Evolutionary conservation across 805 yeast genomes (phyloP).

Genomic region (Candida incommunis): DNA sequence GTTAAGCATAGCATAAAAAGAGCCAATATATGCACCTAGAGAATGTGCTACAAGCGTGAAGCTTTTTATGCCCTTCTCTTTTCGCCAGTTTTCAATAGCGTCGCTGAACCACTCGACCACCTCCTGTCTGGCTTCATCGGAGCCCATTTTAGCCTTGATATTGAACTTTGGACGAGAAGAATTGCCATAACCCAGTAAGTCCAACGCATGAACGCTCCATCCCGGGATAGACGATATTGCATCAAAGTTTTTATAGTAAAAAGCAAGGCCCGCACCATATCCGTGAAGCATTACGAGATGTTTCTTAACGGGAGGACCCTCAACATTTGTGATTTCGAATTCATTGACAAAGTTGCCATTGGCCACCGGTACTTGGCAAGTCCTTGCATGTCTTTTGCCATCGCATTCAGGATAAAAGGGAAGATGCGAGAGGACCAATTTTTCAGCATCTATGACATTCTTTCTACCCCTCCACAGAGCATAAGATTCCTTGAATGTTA

Average conservation of each 20-base stretch:
- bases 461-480: conserved; percentile 30
- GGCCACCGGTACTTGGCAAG: conserved; percentile 38
- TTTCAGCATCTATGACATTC: conserved; percentile 27
- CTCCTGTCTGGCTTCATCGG: conserved; percentile 13
- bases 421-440: conserved; percentile 37
- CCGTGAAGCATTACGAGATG: conserved; percentile 76
- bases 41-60: conserved; percentile 72
- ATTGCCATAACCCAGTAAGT: conserved; percentile 81
- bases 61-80: conserved; percentile 31
- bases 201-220: conserved; percentile 77
- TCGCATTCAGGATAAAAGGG: conserved; percentile 28
- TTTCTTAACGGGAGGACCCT: conserved; percentile 21
- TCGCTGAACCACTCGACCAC: conserved; percentile 46
- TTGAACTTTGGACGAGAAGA: conserved; percentile 64
- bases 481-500: conserved; percentile 24
- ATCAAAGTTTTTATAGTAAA: conserved; percentile 59
- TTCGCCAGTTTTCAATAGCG: conserved; percentile 52
- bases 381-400: conserved; percentile 8
- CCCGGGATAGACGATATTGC: conserved; percentile 24
- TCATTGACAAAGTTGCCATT: conserved; percentile 54
- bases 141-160: conserved; percentile 11
- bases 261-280: conserved; percentile 82
- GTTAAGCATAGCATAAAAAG: conserved; percentile 46
- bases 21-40: conserved; percentile 77
- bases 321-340: conserved; percentile 33